Evolutionary conservation across 345 rosid species (phyloP), one percentile per base, ranked within the genome.

Genomic region (Isatis tinctoria): DNA sequence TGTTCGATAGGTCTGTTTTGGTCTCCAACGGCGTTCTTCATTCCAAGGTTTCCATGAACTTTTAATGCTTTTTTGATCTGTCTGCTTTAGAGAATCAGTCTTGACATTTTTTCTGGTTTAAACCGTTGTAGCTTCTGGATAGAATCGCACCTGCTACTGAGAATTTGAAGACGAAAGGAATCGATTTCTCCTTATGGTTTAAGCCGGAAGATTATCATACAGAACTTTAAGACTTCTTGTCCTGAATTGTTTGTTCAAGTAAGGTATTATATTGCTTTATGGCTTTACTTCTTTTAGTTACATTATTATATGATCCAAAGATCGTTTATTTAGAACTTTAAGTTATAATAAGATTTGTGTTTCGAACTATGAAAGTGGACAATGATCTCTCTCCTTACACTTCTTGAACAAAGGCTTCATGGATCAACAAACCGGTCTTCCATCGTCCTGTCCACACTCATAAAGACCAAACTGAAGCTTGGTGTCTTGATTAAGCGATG

Each of bases 11-110:
- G 79, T 91, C 98, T 51, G 87, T 91, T 75, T 75, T 94, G 86
- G 98, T 94, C 39, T 94, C 97, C 14, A 91, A 94, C 22, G 91
- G 95, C n/a, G 84, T 72, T 51, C 76, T 94, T 73, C 98, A 94
- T 77, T 78, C 83, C 40, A 89, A 94, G 96, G 98, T 94, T 28
- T 84, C n/a, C 28, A 18, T 76, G 67, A 45, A 36, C 20, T 75
- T 11, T 63, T 16, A 41, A 32, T 39, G 56, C 37, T n/a, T n/a
- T 60, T 26, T 44, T 26, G 26, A 14, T 63, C 2, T 37, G 28
- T 20, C 24, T 22, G 63, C n/a, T 24, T 24, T 59, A 27, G 8
- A 14, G 33, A 47, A 14, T 6, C 0, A 37, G 26, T 40, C 8
- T 22, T 60, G 12, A 60, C 37, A 47, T n/a, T 66, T 58, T 52